Base-by-base conservation (phyloP, 2,329 filamentous ascomycete genomes). In the Dactylellina sp. region DNA sequence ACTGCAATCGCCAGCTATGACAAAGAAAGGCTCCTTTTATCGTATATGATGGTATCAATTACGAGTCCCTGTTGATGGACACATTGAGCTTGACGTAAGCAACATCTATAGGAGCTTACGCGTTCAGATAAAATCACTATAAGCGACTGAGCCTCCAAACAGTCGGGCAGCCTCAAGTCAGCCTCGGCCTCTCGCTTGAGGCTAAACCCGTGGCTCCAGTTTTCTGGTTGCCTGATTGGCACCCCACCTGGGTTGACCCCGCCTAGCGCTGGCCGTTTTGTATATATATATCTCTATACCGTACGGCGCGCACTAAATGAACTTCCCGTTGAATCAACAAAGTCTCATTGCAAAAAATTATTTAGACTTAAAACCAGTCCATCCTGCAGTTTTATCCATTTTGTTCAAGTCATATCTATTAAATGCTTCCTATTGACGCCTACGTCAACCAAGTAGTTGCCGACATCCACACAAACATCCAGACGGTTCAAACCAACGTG, bases 161-260 rank as follows among this genome's bases (percentile, higher is more conserved):
- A 5, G 28, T 4, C 28, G 28, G 63, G 59, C 49, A 39, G 47
- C 49, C 64, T 70, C 49, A 40, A 40, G 55, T 61, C 56, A 55
- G 56, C 64, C 56, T 70, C 47, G 55, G 42, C 20, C 12, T 22
- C 12, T 20, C 24, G 25, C 14, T 46, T 61, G 63, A 47, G 53
- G 53, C 63, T 60, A 53, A 68, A 44, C 24, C 28, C 22, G 42
- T 49, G 49, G 42, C 32, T 37, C 55, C 20, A 40, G 7, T 22
- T 42, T n/a, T 24, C 22, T 56, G 42, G 62, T 65, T 65, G 62
- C 62, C 62, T 65, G 62, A 65, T 46, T 57, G 39, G 44, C 62
- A 49, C 28, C 50, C 44, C 39, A 65, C 62, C 62, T 50, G n/a
- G n/a, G n/a, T n/a, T n/a, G n/a, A n/a, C n/a, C n/a, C n/a, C n/a